Evolutionary conservation across 2,329 filamentous ascomycete genomes (phyloP).

Genomic region (Fusarium gaditjirri): DNA sequence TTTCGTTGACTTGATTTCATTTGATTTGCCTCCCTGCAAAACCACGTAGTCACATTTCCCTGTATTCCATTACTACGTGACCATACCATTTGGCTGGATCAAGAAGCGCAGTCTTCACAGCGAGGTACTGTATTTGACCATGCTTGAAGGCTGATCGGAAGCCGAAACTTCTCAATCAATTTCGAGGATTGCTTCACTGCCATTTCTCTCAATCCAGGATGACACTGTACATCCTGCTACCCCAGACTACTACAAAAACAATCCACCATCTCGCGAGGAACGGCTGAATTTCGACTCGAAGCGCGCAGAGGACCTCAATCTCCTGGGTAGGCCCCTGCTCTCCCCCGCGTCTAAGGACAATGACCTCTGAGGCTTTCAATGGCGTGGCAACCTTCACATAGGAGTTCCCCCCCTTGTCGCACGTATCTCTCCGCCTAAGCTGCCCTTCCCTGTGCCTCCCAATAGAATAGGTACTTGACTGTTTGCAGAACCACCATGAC

Average conservation of each 20-base stretch:
- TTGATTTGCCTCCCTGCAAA: slow-evolving; percentile 11
- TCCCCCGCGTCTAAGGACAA: neutral
- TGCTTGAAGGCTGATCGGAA: neutral
- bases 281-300: slow-evolving; percentile 13
- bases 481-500: slow-evolving; percentile 30
- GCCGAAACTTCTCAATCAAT: neutral
- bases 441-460: neutral
- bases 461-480: neutral
- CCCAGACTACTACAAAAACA: neutral
- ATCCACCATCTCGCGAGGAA: slow-evolving; percentile 8
- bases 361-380: slow-evolving; percentile 33
- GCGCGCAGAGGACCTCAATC: neutral
- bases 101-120: neutral
- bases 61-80: neutral
- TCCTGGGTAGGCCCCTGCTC: slow-evolving; percentile 1
- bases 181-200: neutral
- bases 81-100: neutral
- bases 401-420: neutral
- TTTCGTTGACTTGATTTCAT: neutral
- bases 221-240: too few relatives aligned
- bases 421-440: slow-evolving; percentile 3
- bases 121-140: neutral
- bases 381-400: slow-evolving; percentile 18
- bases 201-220: neutral
- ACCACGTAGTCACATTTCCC: neutral